Evolutionary conservation across 2,329 filamentous ascomycete species (phyloP).

Genomic region (Fusarium stilboides): DNA sequence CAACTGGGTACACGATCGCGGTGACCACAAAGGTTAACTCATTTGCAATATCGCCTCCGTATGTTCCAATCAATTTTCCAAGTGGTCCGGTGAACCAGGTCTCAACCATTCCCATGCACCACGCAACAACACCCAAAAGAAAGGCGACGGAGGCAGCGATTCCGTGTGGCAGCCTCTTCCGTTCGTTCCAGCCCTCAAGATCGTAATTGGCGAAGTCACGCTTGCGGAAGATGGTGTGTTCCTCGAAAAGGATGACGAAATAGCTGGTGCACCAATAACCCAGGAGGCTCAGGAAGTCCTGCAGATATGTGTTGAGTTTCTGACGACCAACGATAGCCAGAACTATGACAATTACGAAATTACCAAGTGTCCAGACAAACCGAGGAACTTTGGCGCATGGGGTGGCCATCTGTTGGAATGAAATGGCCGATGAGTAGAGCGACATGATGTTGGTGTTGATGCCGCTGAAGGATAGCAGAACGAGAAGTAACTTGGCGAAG

Average conservation of each 20-base stretch:
- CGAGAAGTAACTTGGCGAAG: conserved; percentile 11
- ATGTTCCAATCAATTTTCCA: conserved; percentile 10
- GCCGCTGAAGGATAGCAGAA: conserved; percentile 11
- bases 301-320: conserved; percentile 18
- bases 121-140: conserved; percentile 12
- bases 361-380: conserved; percentile 15
- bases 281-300: conserved; percentile 13
- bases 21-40: conserved; percentile 20
- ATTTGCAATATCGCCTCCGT: conserved; percentile 12
- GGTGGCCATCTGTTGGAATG: conserved; percentile 15
- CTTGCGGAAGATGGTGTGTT: conserved; percentile 20
- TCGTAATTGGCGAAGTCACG: conserved; percentile 14
- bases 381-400: conserved; percentile 12
- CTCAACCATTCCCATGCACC: conserved; percentile 23
- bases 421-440: conserved; percentile 17
- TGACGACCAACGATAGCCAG: conserved; percentile 11
- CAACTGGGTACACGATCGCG: conserved; percentile 11
- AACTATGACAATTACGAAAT: conserved; percentile 11
- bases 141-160: conserved; percentile 14
- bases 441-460: conserved; percentile 26
- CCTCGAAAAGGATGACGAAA: conserved; percentile 18
- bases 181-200: conserved; percentile 1
- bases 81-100: conserved; percentile 15
- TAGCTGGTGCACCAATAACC: conserved; percentile 25
- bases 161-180: conserved; percentile 10